A percentile compares a stretch with the other conserved stretches of the same genome.
Conservation (phyloP, 345 rosid genomes). For the Rhodamnia rubescens region DNA sequence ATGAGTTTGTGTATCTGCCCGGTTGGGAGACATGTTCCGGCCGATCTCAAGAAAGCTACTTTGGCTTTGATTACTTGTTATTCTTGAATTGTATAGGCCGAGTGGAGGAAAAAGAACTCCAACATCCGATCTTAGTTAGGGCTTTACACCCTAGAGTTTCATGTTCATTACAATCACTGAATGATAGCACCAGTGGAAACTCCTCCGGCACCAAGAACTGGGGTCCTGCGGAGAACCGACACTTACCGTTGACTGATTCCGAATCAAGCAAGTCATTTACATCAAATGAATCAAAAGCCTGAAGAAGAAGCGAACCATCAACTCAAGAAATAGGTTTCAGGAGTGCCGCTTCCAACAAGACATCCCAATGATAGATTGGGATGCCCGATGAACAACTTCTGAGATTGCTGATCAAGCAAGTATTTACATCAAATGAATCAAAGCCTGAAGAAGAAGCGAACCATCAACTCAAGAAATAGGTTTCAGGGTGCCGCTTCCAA, state of each 20-base stretch:
- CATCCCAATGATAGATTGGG: neutral
- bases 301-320: neutral
- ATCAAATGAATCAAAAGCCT: neutral
- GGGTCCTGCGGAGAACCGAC: neutral
- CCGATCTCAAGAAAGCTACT: neutral
- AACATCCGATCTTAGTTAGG: neutral
- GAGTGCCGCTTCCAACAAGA: neutral
- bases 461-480: neutral
- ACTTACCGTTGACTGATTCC: neutral
- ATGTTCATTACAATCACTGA: neutral
- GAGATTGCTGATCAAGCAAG: neutral
- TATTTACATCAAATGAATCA: neutral
- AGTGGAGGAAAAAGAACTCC: neutral
- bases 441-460: neutral
- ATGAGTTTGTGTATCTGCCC: neutral
- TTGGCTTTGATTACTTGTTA: neutral
- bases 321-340: neutral
- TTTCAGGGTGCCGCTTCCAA: neutral
- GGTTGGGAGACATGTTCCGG: neutral
- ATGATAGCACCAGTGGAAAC: neutral
- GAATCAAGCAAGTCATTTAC: neutral
- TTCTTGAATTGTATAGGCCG: neutral
- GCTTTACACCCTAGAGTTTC: neutral
- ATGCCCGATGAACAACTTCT: neutral
- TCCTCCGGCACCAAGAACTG: neutral